Conservation (phyloP, 1,284 basidiomycete species). For the Earliella scabrosa region DNA sequence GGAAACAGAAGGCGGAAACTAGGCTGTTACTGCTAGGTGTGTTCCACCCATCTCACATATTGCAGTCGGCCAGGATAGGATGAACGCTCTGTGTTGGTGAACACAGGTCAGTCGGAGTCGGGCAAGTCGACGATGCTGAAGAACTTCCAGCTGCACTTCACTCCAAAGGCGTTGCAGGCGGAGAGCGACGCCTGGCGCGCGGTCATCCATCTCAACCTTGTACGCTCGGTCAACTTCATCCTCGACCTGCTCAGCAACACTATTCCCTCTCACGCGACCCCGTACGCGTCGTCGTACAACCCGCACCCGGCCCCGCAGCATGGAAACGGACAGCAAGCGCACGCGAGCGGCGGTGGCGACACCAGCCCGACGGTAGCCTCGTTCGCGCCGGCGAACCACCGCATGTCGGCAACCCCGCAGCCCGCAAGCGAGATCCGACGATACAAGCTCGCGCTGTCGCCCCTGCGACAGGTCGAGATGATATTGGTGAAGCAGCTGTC, state of each 20-base stretch:
- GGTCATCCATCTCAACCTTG: slow-evolving; percentile 64
- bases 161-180: slow-evolving; percentile 57
- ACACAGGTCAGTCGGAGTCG: slow-evolving; percentile 62
- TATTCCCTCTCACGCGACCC: not conserved
- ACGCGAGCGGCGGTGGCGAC: not conserved
- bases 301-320: not conserved
- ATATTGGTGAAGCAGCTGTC: slow-evolving; percentile 40
- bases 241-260: slow-evolving; percentile 44
- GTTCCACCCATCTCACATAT: slow-evolving; percentile 22
- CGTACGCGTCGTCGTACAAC: slow-evolving; percentile 3
- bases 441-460: slow-evolving; percentile 52
- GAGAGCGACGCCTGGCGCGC: slow-evolving; percentile 62
- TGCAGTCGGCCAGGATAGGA: not conserved
- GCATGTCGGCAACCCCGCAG: slow-evolving; percentile 15
- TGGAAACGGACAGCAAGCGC: not conserved
- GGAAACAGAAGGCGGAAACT: slow-evolving; percentile 42
- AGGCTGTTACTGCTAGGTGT: slow-evolving; percentile 61
- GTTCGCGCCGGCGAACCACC: slow-evolving; percentile 6
- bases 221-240: slow-evolving; percentile 61
- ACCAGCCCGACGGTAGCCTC: slow-evolving; percentile 7
- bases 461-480: slow-evolving; percentile 57
- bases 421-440: slow-evolving; percentile 42
- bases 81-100: not conserved
- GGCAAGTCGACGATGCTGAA: slow-evolving; percentile 69
- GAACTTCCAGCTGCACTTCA: slow-evolving; percentile 63